Evolutionary conservation across 1,284 basidiomycete genomes (phyloP), one percentile per base, ranked within the genome.

Genomic region (Malassezia globosa): DNA sequence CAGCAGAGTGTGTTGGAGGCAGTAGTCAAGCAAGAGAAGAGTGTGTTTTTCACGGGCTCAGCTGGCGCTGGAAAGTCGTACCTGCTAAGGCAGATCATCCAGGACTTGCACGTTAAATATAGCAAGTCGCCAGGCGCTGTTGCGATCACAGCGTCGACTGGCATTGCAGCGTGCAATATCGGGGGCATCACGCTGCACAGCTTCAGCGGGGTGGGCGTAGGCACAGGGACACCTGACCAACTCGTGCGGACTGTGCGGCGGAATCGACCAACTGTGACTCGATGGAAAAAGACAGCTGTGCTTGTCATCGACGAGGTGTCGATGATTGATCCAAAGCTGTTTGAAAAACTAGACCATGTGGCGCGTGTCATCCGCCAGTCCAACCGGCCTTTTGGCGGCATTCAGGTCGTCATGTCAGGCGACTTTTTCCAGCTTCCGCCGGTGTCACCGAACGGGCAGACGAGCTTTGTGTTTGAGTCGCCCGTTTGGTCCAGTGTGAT

Each of bases 351-450:
- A 48, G 81, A 81, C 34, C 74, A 78, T 22, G 79, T 88, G 42
- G 85, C 79, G 10, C 74, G 76, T 23, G 73, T 75, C 0, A 53
- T 87, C 19, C 78, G 86, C 59, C 82, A 82, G 64, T 56, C 51
- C 37, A 52, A 55, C 4, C 80, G 75, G 50, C 58, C 90, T 0
- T 97, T 95, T 58, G 92, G 94, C n/a, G 92, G 90, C 1, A 90
- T 97, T 25, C 82, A 90, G 82, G 75, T 99, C 52, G 80, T 90
- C 54, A 77, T 94, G 11, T 90, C 87, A 1, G 90, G 90, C 19
- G 90, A 97, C 69, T 97, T 96, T 74, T 94, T 87, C 74, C 90
- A 99, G 72, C 76, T 99, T 5, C 94, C 94, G 1, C 92, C 94
- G 0, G 88, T 99, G 5, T 77, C 78, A 64, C 65, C 45, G 54